These are phyloP conservation scores for Fusarium scirpi DNA, from an alignment of 2,329 filamentous ascomycete species.

Conservation along the genomic window DNA sequence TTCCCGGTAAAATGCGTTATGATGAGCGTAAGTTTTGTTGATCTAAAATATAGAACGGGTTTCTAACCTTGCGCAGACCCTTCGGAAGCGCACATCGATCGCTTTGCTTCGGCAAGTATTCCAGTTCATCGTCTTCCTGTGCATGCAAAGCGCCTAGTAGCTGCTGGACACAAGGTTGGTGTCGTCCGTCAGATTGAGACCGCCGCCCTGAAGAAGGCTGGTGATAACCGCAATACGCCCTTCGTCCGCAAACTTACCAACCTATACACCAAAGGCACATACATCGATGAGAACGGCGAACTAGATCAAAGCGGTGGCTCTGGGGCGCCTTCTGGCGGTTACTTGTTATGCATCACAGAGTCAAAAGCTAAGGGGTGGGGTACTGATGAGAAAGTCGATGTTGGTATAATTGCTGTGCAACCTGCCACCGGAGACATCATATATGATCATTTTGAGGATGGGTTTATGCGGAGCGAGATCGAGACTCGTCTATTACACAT, in stretches of 20 bases:
- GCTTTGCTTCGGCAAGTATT: conserved; percentile 95
- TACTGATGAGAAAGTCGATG: conserved; percentile 91
- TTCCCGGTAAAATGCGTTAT: conserved; percentile 93
- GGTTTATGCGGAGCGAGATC: conserved; percentile 96
- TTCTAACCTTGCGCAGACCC: conserved; percentile 63
- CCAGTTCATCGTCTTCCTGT: conserved; percentile 92
- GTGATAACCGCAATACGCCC: conserved; percentile 92
- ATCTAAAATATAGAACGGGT: not conserved
- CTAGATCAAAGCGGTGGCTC: conserved; percentile 66
- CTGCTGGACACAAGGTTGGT: conserved; percentile 94
- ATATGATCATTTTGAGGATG: conserved; percentile 95
- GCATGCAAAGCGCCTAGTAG: conserved; percentile 91
- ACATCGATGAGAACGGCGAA: conserved; percentile 92
- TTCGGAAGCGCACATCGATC: conserved; percentile 90
- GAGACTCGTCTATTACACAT: conserved; percentile 97
- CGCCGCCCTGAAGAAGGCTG: conserved; percentile 92
- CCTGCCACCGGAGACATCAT: conserved; percentile 96
- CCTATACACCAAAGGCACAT: conserved; percentile 97
- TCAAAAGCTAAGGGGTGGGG: conserved; percentile 81
- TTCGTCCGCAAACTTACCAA: conserved; percentile 95
- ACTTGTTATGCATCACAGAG: conserved; percentile 93
- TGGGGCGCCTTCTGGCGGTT: conserved; percentile 75
- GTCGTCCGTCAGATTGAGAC: conserved; percentile 96
- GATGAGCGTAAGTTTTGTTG: conserved; percentile 76
- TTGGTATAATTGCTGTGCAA: conserved; percentile 93